These are phyloP conservation scores for Phytopythium mirpurense DNA, from an alignment of 352 stramenopile species.

Conservation along the genomic window DNA sequence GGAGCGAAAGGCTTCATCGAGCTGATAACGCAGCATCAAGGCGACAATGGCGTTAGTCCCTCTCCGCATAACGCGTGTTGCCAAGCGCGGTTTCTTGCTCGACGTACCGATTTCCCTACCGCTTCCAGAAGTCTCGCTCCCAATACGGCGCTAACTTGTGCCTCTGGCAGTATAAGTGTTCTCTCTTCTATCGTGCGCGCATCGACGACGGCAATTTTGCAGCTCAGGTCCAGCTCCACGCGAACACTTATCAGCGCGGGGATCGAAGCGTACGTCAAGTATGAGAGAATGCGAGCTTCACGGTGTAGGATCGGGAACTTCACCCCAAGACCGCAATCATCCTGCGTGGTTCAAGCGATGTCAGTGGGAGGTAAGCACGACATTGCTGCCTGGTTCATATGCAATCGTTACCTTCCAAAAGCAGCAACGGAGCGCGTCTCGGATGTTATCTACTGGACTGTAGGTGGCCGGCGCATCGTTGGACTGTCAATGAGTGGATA, in stretches of 20 bases:
- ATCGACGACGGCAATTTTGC: slow-evolving; percentile 21
- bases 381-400: too few species aligned
- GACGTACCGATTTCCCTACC: slow-evolving; percentile 6
- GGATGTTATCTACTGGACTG: too few species aligned
- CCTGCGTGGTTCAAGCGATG: slow-evolving; percentile 2
- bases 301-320: slow-evolving; percentile 28
- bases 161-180: slow-evolving; percentile 6
- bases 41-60: too few species aligned
- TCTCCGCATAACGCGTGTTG: neutral
- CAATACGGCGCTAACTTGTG: slow-evolving; percentile 8
- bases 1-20: slow-evolving; percentile 11
- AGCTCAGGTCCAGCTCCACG: slow-evolving; percentile 18
- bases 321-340: slow-evolving; percentile 9
- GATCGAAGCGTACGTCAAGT: slow-evolving; percentile 26
- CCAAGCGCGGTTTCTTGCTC: neutral
- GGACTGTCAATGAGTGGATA: too few species aligned
- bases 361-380: neutral
- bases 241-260: slow-evolving; percentile 23
- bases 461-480: too few species aligned
- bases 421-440: neutral
- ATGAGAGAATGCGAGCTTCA: slow-evolving; percentile 25
- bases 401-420: slow-evolving; percentile 29
- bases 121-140: neutral
- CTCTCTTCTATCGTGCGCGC: slow-evolving; percentile 7
- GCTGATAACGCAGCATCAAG: too few species aligned